Percentiles rank a stretch among this genome's conserved stretches.
Evolutionary conservation across 768 basidiomycete genomes (phyloP).

Genomic region (Myochromella boudieri): DNA sequence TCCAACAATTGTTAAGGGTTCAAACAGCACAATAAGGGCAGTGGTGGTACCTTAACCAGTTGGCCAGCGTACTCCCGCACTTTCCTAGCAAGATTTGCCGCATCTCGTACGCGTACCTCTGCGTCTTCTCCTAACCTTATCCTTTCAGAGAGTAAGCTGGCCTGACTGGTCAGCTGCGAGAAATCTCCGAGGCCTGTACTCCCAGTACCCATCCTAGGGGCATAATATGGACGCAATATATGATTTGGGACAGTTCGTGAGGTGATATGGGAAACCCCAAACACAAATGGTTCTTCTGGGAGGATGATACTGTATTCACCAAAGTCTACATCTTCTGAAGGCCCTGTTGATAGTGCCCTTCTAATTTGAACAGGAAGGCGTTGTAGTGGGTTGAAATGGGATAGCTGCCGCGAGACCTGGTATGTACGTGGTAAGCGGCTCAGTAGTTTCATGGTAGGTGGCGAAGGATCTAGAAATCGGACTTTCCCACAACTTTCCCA

Average conservation of each 20-base stretch:
- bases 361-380: too few species aligned
- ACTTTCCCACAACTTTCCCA: too few species aligned
- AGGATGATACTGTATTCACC: constrained; percentile 63
- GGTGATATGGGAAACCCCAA: constrained; percentile 61
- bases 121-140: constrained; percentile 55
- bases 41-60: constrained; percentile 47
- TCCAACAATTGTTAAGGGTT: too few species aligned
- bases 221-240: constrained; percentile 62
- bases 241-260: constrained; percentile 55
- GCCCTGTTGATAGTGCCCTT: too few species aligned
- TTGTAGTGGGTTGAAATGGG: too few species aligned
- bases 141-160: too few species aligned
- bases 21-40: background rate
- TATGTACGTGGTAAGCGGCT: too few species aligned
- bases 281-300: constrained; percentile 62
- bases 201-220: constrained; percentile 19
- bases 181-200: too few species aligned
- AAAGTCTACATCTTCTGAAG: constrained; percentile 39
- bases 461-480: too few species aligned
- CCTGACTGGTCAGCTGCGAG: too few species aligned
- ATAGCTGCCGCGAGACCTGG: too few species aligned
- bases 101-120: constrained; percentile 50
- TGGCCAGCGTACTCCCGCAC: constrained; percentile 55
- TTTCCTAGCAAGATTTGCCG: constrained; percentile 54
- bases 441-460: too few species aligned